phyloP scores from a whole-genome alignment of 306 rosid genomes.

The Glycine tomentella region DNA sequence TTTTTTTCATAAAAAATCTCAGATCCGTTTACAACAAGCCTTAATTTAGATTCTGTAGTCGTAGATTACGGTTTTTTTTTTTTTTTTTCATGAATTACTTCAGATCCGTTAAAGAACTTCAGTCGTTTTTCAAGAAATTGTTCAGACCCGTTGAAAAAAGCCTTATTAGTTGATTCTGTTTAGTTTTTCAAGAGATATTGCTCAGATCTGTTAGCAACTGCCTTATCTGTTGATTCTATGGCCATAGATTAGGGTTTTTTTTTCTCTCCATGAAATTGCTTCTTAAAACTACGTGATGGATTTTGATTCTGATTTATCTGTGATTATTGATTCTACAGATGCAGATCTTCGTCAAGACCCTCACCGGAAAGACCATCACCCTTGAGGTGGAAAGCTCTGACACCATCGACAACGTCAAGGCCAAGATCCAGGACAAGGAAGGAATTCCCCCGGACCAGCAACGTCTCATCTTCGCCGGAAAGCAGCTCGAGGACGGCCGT shows the following conservation, averaged over 20 bases:
- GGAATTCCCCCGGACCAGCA: slow-evolving; percentile 86
- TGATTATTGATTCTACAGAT: slow-evolving; percentile 42
- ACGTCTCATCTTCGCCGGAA: slow-evolving; percentile 71
- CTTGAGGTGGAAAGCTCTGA: slow-evolving; percentile 73
- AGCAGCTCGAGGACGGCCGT: slow-evolving; percentile 74
- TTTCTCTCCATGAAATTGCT: no score
- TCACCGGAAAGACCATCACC: slow-evolving; percentile 78
- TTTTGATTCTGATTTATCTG: neutral
- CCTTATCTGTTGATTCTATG: neutral
- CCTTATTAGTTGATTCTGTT: neutral
- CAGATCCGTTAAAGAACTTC: no score
- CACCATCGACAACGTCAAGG: slow-evolving; percentile 75
- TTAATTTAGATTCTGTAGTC: neutral
- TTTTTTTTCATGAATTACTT: no score
- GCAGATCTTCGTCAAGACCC: slow-evolving; percentile 76
- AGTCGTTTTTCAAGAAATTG: neutral
- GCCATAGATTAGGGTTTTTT: neutral
- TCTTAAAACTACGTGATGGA: no score
- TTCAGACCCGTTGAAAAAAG: neutral
- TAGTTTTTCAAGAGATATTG: neutral
- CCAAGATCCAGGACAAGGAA: slow-evolving; percentile 82
- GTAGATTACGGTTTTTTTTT: neutral
- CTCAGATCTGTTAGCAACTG: neutral
- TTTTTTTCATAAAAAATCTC: no score
- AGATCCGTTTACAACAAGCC: neutral